Percentiles rank a stretch among this genome's conserved stretches.
These are phyloP conservation scores for Hylodesmum podocarpum DNA, from an alignment of 306 rosid genomes.

Conservation along the genomic window DNA sequence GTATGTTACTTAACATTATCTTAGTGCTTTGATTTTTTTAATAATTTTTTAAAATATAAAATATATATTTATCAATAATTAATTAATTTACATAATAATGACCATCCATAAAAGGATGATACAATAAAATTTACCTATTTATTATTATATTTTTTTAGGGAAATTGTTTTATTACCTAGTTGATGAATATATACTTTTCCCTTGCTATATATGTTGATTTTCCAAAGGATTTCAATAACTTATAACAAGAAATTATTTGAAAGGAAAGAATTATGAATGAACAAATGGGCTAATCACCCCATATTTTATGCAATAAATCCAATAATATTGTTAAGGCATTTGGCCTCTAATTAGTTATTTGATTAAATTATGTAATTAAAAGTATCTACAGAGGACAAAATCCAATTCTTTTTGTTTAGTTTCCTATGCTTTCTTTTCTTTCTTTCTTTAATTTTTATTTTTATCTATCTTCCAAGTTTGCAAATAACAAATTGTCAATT, in stretches of 20 bases:
- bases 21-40: no score
- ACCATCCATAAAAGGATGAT: no score
- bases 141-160: no score
- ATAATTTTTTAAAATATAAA: no score
- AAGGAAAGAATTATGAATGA: background rate
- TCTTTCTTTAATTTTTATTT: background rate
- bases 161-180: background rate
- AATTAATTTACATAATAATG: no score
- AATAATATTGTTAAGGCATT: background rate
- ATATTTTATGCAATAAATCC: no score
- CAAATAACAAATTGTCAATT: conserved; percentile 22
- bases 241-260: background rate
- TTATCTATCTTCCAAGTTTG: background rate
- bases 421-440: background rate
- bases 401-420: background rate
- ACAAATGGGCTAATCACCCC: background rate
- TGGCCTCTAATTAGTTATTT: conserved; percentile 5
- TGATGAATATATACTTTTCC: background rate
- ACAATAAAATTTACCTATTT: no score
- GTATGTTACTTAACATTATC: no score
- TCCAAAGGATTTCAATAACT: background rate
- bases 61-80: no score
- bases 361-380: conserved; percentile 22
- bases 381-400: conserved; percentile 17
- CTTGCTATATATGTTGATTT: background rate